Conservation (phyloP, 192 early-diverging fungal genomes). For the Umbelopsis ramanniana region DNA sequence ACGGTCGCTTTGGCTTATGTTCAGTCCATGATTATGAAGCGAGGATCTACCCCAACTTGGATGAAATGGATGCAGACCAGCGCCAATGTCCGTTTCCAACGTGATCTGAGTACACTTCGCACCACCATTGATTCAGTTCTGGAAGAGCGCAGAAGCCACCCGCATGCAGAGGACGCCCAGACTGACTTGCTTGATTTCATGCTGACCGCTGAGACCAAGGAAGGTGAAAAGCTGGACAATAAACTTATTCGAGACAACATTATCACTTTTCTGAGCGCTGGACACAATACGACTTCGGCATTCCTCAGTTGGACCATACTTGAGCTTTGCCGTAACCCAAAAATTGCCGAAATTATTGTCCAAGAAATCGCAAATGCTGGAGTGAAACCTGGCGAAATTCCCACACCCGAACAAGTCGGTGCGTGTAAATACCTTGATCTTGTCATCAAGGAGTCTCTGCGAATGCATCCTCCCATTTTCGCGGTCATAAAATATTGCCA, state of each 20-base stretch:
- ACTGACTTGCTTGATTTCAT: slow-evolving; percentile 61
- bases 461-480: slow-evolving; percentile 33
- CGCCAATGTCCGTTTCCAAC: slow-evolving; percentile 46
- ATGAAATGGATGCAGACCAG: slow-evolving; percentile 49
- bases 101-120: slow-evolving; percentile 43
- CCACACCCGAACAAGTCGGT: slow-evolving; percentile 29
- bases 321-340: slow-evolving; percentile 33
- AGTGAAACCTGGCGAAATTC: slow-evolving; percentile 20
- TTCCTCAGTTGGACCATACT: slow-evolving; percentile 36
- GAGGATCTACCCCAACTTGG: slow-evolving; percentile 22
- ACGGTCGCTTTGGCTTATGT: slow-evolving; percentile 42
- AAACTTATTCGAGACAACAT: slow-evolving; percentile 63
- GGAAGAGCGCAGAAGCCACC: slow-evolving; percentile 39
- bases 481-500: slow-evolving; percentile 28
- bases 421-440: slow-evolving; percentile 25
- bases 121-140: slow-evolving; percentile 53
- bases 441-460: slow-evolving; percentile 33
- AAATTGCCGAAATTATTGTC: slow-evolving; percentile 29
- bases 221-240: slow-evolving; percentile 44
- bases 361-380: slow-evolving; percentile 35
- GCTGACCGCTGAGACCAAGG: slow-evolving; percentile 49
- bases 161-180: slow-evolving; percentile 35
- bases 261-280: slow-evolving; percentile 53
- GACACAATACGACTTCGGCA: slow-evolving; percentile 43
- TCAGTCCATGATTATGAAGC: slow-evolving; percentile 18